Percentiles rank a stretch among this genome's conserved stretches.
phyloP scores from a whole-genome alignment of 495 filamentous ascomycete genomes.

The Aspergillus diversus region DNA sequence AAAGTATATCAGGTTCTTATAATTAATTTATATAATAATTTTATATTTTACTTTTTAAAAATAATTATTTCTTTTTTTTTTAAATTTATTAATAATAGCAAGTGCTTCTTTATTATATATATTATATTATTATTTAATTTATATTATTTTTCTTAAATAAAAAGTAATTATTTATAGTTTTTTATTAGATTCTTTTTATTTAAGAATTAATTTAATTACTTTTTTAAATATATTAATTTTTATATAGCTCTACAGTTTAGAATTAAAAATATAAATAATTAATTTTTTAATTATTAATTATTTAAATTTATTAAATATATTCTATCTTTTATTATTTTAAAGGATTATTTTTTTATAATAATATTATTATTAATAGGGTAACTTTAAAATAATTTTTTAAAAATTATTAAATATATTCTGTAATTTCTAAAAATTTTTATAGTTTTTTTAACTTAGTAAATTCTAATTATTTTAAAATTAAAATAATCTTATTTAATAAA shows the following conservation, averaged over 20 bases:
- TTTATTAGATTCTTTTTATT: conserved; percentile 2
- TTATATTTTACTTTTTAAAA: conserved; percentile 15
- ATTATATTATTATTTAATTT: conserved; percentile 8
- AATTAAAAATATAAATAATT: background rate
- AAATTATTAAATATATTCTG: conserved; percentile 9
- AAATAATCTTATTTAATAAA: background rate
- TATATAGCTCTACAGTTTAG: conserved; percentile 1
- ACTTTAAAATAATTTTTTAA: background rate
- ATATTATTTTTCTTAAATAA: conserved; percentile 3
- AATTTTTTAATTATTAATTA: background rate
- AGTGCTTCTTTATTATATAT: conserved; percentile 12
- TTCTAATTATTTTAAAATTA: background rate
- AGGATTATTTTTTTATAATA: conserved; percentile 7
- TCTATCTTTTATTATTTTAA: conserved; percentile 5
- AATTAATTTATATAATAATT: conserved; percentile 16
- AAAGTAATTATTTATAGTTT: background rate
- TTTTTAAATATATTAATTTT: conserved; percentile 11
- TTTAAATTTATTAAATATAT: background rate
- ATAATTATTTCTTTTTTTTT: conserved; percentile 6
- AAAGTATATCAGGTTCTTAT: conserved; percentile 16
- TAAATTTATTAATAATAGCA: conserved; percentile 12
- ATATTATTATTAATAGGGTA: background rate
- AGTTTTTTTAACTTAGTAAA: background rate
- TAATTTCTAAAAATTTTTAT: conserved; percentile 10
- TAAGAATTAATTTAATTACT: conserved; percentile 9